Percentiles rank a stretch among this genome's conserved stretches.
Evolutionary conservation across 1,139 yeast species (phyloP).

Genomic region (Suhomyces ambrosiae): DNA sequence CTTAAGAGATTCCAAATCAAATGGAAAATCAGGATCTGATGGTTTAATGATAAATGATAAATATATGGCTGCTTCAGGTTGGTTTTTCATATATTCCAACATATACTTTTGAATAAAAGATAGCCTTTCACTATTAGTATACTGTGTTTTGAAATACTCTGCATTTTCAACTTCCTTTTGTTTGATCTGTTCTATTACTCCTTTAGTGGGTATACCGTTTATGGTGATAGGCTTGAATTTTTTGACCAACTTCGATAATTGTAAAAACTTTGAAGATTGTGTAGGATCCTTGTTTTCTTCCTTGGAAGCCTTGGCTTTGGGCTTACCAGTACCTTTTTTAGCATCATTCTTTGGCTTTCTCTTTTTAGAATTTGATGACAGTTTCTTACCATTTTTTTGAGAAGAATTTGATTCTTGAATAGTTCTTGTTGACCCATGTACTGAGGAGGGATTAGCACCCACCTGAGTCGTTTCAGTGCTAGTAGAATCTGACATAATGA

Average conservation of each 20-base stretch:
- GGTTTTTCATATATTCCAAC: conserved; percentile 17
- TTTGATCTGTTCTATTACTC: conserved; percentile 18
- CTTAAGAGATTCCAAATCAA: conserved; percentile 54
- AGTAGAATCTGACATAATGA: too few species aligned
- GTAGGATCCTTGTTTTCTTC: conserved; percentile 14
- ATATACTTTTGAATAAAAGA: conserved; percentile 17
- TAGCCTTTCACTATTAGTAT: conserved; percentile 16
- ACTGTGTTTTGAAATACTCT: conserved; percentile 10
- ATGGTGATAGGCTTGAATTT: conserved; percentile 34
- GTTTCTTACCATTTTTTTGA: not conserved
- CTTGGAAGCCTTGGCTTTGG: conserved; percentile 8
- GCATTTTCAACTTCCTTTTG: conserved; percentile 11
- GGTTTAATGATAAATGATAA: conserved; percentile 49
- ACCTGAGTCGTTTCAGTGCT: too few species aligned
- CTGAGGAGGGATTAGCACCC: too few species aligned
- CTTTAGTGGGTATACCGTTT: conserved; percentile 32
- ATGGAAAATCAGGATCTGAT: conserved; percentile 76
- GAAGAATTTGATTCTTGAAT: not conserved
- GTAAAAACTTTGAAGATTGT: conserved; percentile 17
- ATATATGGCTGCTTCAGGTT: conserved; percentile 25
- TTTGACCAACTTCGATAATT: conserved; percentile 29
- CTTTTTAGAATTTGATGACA: not conserved
- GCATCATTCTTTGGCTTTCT: conserved; percentile 1
- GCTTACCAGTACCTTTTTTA: conserved; percentile 4
- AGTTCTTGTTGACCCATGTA: not conserved